phyloP scores from a whole-genome alignment of 306 rosid genomes.

The Rosa lucieae region DNA sequence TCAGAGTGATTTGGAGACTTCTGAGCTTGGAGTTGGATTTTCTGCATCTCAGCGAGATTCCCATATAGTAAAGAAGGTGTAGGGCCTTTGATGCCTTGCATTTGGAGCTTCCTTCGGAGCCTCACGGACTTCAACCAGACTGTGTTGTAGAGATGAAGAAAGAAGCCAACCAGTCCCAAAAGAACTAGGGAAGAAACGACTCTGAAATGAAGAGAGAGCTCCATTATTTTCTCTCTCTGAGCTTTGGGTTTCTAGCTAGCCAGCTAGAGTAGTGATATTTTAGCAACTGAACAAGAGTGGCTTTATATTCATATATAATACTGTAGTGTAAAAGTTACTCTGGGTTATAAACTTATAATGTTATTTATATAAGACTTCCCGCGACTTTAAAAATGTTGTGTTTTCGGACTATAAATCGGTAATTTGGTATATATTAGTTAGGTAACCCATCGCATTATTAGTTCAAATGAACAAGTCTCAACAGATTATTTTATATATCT shows the following conservation, averaged over 20 bases:
- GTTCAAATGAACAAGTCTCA: not conserved
- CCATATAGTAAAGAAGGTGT: slow-evolving; percentile 65
- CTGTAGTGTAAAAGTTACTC: not conserved
- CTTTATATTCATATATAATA: not conserved
- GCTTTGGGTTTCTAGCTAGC: not conserved
- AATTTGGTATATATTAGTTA: not conserved
- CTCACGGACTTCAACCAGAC: slow-evolving; percentile 50
- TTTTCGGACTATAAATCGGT: not conserved
- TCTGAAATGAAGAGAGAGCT: slow-evolving; percentile 25
- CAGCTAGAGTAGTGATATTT: slow-evolving; percentile 1
- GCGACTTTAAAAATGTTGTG: not conserved
- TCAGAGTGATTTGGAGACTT: slow-evolving; percentile 27
- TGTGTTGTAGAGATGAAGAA: slow-evolving; percentile 35
- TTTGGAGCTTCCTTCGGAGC: slow-evolving; percentile 53
- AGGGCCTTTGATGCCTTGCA: slow-evolving; percentile 80
- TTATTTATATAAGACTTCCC: not conserved
- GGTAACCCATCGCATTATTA: not conserved
- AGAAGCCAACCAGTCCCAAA: slow-evolving; percentile 36
- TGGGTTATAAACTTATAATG: not conserved
- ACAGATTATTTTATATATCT: no score
- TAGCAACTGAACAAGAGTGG: not conserved
- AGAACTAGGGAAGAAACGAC: slow-evolving; percentile 27
- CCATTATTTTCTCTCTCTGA: slow-evolving; percentile 16
- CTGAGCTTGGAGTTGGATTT: slow-evolving; percentile 47
- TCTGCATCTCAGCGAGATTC: slow-evolving; percentile 74